Percentiles rank a stretch among this genome's conserved stretches.
phyloP scores from a whole-genome alignment of 2,329 filamentous ascomycete species.

The Paraphoma chrysanthemicola region DNA sequence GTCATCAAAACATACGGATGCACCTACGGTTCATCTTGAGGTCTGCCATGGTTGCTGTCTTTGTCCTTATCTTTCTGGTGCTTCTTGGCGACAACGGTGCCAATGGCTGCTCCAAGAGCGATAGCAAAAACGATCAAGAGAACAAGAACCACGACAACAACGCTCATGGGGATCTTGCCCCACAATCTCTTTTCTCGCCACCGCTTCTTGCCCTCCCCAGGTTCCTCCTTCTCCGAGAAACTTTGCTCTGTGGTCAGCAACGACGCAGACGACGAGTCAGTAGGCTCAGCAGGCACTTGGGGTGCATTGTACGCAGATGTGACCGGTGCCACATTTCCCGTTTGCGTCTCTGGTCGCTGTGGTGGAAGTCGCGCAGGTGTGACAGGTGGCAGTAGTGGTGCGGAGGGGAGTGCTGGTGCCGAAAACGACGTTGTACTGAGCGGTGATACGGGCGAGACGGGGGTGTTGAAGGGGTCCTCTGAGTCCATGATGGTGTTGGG shows the following conservation, averaged over 20 bases:
- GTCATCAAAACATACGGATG: not conserved
- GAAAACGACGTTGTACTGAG: conserved; percentile 26
- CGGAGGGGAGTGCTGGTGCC: conserved; percentile 22
- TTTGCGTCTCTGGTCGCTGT: conserved; percentile 42
- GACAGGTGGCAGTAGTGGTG: conserved; percentile 30
- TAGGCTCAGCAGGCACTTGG: conserved; percentile 30
- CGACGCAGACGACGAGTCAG: conserved; percentile 38
- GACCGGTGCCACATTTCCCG: conserved; percentile 26
- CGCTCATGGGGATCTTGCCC: conserved; percentile 59
- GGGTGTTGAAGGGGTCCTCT: conserved; percentile 36
- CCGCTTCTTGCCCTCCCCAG: conserved; percentile 21
- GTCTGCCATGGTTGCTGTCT: conserved; percentile 14
- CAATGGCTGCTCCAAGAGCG: conserved; percentile 61
- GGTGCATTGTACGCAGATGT: conserved; percentile 13
- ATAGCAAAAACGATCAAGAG: conserved; percentile 56
- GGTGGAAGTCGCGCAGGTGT: conserved; percentile 38
- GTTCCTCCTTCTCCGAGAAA: conserved; percentile 39
- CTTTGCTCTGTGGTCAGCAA: conserved; percentile 29
- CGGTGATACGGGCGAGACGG: conserved; percentile 32
- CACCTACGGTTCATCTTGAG: conserved; percentile 41
- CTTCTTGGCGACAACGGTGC: conserved; percentile 58
- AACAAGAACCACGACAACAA: conserved; percentile 55
- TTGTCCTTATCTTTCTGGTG: conserved; percentile 22
- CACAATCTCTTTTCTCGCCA: conserved; percentile 55
- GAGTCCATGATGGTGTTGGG: conserved; percentile 23